Evolutionary conservation across 495 filamentous ascomycete species (phyloP).

Genomic region (Evernia prunastri): DNA sequence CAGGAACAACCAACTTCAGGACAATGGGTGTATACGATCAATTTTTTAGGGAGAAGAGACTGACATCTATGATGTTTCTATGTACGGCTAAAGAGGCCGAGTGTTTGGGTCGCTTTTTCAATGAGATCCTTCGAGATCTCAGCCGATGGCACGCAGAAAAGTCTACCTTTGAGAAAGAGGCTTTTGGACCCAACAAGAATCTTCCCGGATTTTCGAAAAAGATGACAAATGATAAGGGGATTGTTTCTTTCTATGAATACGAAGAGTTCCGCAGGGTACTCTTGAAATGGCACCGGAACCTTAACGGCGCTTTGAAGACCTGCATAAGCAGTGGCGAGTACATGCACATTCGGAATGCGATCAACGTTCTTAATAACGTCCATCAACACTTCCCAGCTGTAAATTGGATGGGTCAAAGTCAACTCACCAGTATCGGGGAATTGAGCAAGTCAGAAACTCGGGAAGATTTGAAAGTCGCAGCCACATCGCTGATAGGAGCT

Average conservation of each 20-base stretch:
- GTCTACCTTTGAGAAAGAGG: constrained; percentile 70
- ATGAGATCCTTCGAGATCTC: constrained; percentile 70
- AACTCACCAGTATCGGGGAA: constrained; percentile 59
- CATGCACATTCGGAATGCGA: constrained; percentile 96
- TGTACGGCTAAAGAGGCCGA: constrained; percentile 87
- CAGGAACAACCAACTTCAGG: constrained; percentile 77
- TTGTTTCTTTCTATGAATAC: constrained; percentile 63
- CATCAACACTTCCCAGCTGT: constrained; percentile 77
- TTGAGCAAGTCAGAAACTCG: constrained; percentile 63
- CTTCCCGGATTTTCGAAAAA: constrained; percentile 62
- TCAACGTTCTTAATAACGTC: constrained; percentile 78
- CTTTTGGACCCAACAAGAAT: constrained; percentile 55
- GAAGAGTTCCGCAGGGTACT: constrained; percentile 80
- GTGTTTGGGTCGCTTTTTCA: constrained; percentile 81
- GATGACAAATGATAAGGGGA: constrained; percentile 56
- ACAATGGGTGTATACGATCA: constrained; percentile 77
- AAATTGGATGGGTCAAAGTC: constrained; percentile 74
- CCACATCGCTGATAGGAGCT: constrained; percentile 75
- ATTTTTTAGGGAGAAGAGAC: constrained; percentile 71
- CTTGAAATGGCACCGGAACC: constrained; percentile 80
- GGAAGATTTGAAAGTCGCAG: constrained; percentile 85
- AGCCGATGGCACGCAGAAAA: constrained; percentile 76
- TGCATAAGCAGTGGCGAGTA: constrained; percentile 80
- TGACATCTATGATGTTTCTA: constrained; percentile 74
- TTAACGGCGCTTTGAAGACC: constrained; percentile 66